These are phyloP conservation scores for Westerdykella aurantiaca DNA, from an alignment of 2,329 filamentous ascomycete species.

Conservation along the genomic window DNA sequence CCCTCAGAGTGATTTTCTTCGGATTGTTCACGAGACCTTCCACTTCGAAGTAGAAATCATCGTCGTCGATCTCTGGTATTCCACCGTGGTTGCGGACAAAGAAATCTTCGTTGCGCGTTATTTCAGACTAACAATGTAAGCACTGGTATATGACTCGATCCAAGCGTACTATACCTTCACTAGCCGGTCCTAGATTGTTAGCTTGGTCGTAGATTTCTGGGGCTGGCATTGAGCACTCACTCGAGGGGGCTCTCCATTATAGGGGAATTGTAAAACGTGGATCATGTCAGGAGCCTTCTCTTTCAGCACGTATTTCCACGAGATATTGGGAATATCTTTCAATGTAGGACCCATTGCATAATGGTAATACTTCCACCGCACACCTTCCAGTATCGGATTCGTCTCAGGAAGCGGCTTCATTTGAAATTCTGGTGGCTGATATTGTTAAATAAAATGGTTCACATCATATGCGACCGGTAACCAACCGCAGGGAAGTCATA, in stretches of 20 bases:
- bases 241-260: constrained; percentile 43
- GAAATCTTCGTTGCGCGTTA: constrained; percentile 58
- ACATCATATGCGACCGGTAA: constrained; percentile 3
- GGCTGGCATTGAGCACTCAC: constrained; percentile 6
- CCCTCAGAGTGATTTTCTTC: constrained; percentile 51
- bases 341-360: constrained; percentile 39
- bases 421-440: constrained; percentile 41
- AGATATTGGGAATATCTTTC: constrained; percentile 50
- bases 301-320: constrained; percentile 41
- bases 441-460: background rate
- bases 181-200: constrained; percentile 42
- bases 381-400: constrained; percentile 43
- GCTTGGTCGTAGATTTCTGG: background rate
- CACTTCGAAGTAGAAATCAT: constrained; percentile 50
- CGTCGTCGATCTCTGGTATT: constrained; percentile 58
- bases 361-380: constrained; percentile 45
- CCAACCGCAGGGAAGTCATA: constrained; percentile 46
- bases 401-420: constrained; percentile 38
- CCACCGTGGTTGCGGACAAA: constrained; percentile 70
- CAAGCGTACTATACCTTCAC: constrained; percentile 35
- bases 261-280: constrained; percentile 45
- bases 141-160: background rate
- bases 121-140: constrained; percentile 37
- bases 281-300: constrained; percentile 45
- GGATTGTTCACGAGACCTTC: constrained; percentile 59